Percentiles rank a stretch among this genome's conserved stretches.
Evolutionary conservation across 257 asterid genomes (phyloP).

Genomic region (Agastache rugosa): DNA sequence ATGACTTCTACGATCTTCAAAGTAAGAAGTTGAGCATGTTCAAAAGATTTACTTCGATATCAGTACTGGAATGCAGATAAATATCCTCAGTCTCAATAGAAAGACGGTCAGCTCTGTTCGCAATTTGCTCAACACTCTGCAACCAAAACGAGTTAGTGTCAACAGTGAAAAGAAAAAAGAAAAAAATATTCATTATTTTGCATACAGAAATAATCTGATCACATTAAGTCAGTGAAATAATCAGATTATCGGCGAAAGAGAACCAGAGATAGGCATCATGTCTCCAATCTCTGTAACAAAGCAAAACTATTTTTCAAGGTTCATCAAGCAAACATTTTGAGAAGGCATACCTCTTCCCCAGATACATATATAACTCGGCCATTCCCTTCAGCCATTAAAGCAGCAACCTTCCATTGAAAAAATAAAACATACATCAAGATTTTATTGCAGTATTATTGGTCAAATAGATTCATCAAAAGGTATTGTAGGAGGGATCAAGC

Average conservation of each 20-base stretch:
- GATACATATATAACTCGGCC: constrained; percentile 85
- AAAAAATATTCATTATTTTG: constrained; percentile 1
- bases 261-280: constrained; percentile 8
- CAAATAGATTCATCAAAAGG: constrained; percentile 7
- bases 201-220: constrained; percentile 21
- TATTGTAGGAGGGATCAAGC: constrained; percentile 20
- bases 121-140: constrained; percentile 97
- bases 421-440: constrained; percentile 30
- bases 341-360: constrained; percentile 87
- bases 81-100: constrained; percentile 63
- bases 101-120: constrained; percentile 90
- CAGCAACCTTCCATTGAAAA: constrained; percentile 74
- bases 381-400: constrained; percentile 71
- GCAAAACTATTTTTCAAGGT: constrained; percentile 20
- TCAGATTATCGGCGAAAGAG: not conserved
- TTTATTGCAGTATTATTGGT: constrained; percentile 20
- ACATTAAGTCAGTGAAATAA: not conserved
- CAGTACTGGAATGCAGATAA: constrained; percentile 83
- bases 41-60: constrained; percentile 71
- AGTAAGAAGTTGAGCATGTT: constrained; percentile 23
- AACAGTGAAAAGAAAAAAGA: not conserved
- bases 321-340: constrained; percentile 23
- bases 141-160: constrained; percentile 32
- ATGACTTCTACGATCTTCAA: constrained; percentile 4
- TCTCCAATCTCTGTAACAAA: constrained; percentile 25